Percentiles rank a stretch among this genome's conserved stretches.
Conservation (phyloP, 148 eudicot species). For the Cornus kousa region DNA sequence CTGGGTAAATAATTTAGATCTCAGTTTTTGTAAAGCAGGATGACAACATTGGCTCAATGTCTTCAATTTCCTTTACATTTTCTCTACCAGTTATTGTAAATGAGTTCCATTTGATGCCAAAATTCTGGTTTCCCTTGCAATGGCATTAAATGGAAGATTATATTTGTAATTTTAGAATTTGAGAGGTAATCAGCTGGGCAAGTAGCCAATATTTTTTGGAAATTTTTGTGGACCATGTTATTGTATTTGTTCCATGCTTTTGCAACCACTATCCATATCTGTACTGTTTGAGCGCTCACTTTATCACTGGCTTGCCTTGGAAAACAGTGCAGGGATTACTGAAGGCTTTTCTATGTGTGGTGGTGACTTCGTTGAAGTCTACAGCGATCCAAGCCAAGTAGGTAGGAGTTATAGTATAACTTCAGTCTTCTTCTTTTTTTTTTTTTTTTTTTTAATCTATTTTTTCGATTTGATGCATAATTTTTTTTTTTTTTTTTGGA, state of each 20-base stretch:
- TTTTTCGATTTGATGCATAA: neutral
- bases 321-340: slow-evolving; percentile 95
- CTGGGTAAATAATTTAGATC: neutral
- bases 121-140: neutral
- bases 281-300: neutral
- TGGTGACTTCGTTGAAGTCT: slow-evolving; percentile 97
- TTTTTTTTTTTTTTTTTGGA: too few relatives aligned
- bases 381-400: slow-evolving; percentile 82
- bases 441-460: neutral
- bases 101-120: neutral
- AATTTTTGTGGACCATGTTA: neutral
- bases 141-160: neutral
- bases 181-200: neutral
- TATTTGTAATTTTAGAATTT: neutral
- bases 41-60: neutral
- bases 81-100: neutral
- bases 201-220: neutral
- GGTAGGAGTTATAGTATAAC: slow-evolving; percentile 40
- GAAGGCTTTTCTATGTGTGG: slow-evolving; percentile 99
- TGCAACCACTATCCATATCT: neutral
- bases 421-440: neutral
- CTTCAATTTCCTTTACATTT: neutral
- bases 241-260: neutral
- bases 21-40: neutral
- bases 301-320: slow-evolving; percentile 25